Evolutionary conservation across 163 green algal genomes (phyloP), one percentile per base, ranked within the genome.

Genomic region (Chlamydomonas reinhardtii): DNA sequence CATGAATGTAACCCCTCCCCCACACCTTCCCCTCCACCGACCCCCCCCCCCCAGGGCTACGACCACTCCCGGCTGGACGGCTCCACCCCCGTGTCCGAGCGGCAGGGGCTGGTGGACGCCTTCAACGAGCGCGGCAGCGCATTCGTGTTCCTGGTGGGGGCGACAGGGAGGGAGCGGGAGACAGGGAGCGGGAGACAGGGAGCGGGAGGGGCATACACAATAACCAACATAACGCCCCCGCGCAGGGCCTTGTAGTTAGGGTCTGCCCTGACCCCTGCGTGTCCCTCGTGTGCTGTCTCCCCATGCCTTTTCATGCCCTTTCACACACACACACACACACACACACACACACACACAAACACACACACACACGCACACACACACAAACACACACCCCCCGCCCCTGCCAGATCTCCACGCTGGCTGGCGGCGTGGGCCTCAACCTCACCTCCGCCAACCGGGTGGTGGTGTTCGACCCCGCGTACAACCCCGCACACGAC

Each of bases 401-500:
- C 12, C 11, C 29, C 48, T 14, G 29, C 8, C 43, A 66, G 73
- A 65, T 79, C 48, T 65, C 48, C 29, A 79, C 73, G 0, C 48
- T 79, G 24, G 95, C 96, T 24, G 95, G 95, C 27, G 95, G 95
- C n/a, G 54, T 95, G 4, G 95, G 95, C 4, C 89, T 98, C 39
- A 98, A 97, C 83, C 92, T 98, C 25, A 95, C 94, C 8, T 89
- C 90, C 29, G 96, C 96, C 71, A 97, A 98, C 88, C 93, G 93
- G 72, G 95, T 96, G 52, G 88, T 96, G 54, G 92, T 95, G n/a
- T 31, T 59, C 14, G 48, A 73, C 62, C 66, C 72, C 24, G 32
- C 27, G 34, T 98, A 92, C 91, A 96, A 96, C 74, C 95, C 95
- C 29, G 76, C 87, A 20, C 68, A 91, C n/a, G 95, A 98, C 77